Conservation (phyloP, 2,329 filamentous ascomycete genomes). For the Penicillium olsonii region DNA sequence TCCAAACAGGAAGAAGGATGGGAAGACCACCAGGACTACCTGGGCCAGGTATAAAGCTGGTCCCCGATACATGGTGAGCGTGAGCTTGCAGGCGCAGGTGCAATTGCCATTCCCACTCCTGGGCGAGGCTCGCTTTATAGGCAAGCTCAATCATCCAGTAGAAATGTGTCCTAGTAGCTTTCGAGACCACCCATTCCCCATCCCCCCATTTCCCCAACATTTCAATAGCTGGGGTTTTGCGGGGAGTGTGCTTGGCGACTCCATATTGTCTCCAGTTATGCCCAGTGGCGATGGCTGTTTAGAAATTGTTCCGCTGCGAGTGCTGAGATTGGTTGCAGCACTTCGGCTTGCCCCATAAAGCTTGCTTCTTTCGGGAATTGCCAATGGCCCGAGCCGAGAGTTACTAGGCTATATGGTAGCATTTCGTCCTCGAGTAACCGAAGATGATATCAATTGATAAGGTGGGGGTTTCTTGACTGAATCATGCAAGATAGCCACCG, state of each 20-base stretch:
- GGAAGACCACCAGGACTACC: conserved; percentile 4
- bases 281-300: neutral
- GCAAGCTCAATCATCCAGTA: neutral
- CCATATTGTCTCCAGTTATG: neutral
- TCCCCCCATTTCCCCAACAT: neutral
- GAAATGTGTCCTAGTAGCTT: too few species aligned
- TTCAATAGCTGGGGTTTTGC: neutral
- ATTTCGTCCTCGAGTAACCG: neutral
- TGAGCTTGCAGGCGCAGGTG: neutral
- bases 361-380: neutral
- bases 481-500: too few species aligned
- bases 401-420: neutral
- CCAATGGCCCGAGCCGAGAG: neutral
- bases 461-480: too few species aligned
- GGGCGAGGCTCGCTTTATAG: neutral
- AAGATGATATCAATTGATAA: neutral
- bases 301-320: neutral
- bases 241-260: neutral
- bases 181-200: neutral
- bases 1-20: conserved; percentile 3
- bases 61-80: conserved; percentile 6
- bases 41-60: conserved; percentile 5
- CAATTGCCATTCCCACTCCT: neutral
- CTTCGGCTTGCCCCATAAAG: neutral
- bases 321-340: neutral